phyloP scores from a whole-genome alignment of 208 protist genomes.

The Vickermania spadyakhi region DNA sequence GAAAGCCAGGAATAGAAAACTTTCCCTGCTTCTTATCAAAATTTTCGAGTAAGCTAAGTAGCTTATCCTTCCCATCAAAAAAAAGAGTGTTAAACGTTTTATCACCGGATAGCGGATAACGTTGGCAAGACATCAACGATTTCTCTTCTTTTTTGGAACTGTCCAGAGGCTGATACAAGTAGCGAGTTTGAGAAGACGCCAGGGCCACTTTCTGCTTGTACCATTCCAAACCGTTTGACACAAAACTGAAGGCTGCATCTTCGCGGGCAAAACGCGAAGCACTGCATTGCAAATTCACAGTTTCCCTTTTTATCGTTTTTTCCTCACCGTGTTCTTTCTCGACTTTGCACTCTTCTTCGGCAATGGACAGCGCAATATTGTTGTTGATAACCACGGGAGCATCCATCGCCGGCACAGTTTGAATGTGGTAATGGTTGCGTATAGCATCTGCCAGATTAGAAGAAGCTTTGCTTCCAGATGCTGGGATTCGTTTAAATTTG shows the following conservation, averaged over 20 bases:
- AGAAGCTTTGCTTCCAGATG: neutral
- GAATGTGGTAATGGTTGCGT: constrained; percentile 18
- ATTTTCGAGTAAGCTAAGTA: constrained; percentile 72
- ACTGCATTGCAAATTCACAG: neutral
- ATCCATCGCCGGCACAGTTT: constrained; percentile 22
- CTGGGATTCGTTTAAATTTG: constrained; percentile 15
- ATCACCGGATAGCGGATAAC: constrained; percentile 60
- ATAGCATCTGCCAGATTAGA: constrained; percentile 9
- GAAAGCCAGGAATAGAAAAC: constrained; percentile 81
- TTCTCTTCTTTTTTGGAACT: neutral
- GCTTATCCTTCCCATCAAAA: constrained; percentile 71
- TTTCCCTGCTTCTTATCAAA: constrained; percentile 75
- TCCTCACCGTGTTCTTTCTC: constrained; percentile 11
- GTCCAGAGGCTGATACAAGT: constrained; percentile 53
- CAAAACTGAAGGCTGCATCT: constrained; percentile 17
- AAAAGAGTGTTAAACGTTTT: constrained; percentile 90
- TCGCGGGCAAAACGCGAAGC: constrained; percentile 5
- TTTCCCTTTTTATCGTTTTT: neutral
- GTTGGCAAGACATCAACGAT: constrained; percentile 33
- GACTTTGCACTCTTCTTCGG: constrained; percentile 10
- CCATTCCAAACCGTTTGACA: constrained; percentile 23
- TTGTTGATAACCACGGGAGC: constrained; percentile 1
- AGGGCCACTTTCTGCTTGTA: constrained; percentile 32
- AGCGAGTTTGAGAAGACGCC: constrained; percentile 23
- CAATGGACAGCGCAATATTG: constrained; percentile 12